These are phyloP conservation scores for Candida ulmi DNA, from an alignment of 805 yeast species.

Conservation along the genomic window DNA sequence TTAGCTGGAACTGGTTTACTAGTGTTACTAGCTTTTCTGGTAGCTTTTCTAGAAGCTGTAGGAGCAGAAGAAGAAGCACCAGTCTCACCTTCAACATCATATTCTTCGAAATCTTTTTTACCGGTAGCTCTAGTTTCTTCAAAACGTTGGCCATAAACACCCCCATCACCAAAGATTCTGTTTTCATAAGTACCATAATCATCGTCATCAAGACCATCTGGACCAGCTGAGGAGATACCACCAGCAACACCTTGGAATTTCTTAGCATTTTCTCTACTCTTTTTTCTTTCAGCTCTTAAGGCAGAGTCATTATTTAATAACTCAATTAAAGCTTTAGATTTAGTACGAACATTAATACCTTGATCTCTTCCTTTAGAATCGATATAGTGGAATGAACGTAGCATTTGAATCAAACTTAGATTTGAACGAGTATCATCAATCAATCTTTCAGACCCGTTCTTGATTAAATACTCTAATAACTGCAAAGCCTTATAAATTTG, in stretches of 20 bases:
- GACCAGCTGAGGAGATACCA: conserved; percentile 34
- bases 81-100: conserved; percentile 36
- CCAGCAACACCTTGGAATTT: conserved; percentile 81
- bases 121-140: conserved; percentile 49
- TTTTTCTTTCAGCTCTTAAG: conserved; percentile 81
- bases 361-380: conserved; percentile 94
- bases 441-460: conserved; percentile 90
- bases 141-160: conserved; percentile 61
- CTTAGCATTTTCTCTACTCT: conserved; percentile 80
- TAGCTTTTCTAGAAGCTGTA: conserved; percentile 29
- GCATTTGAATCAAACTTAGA: conserved; percentile 73
- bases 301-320: conserved; percentile 70
- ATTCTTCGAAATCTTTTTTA: conserved; percentile 51
- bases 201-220: conserved; percentile 39
- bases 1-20: conserved; percentile 27
- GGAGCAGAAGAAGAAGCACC: conserved; percentile 23
- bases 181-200: conserved; percentile 40
- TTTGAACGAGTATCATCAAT: conserved; percentile 92
- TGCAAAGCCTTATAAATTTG: conserved; percentile 94
- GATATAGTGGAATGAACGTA: conserved; percentile 88
- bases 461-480: conserved; percentile 82
- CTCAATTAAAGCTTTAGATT: conserved; percentile 69
- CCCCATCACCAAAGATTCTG: conserved; percentile 67
- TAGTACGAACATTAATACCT: conserved; percentile 90
- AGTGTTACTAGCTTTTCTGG: conserved; percentile 26